phyloP scores from a whole-genome alignment of 2,329 filamentous ascomycete genomes.

The Aspergillus sp. region DNA sequence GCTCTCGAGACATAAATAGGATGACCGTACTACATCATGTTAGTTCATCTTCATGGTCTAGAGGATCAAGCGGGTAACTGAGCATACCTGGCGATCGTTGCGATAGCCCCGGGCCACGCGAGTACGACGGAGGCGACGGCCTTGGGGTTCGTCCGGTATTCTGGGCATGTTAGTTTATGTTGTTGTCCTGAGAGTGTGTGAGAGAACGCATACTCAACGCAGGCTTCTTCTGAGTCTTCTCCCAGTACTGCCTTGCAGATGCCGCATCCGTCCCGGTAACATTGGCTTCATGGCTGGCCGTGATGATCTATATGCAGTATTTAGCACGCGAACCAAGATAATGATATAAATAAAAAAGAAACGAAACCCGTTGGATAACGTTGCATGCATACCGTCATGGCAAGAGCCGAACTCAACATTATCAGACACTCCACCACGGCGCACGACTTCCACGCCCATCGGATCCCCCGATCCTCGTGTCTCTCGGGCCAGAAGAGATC shows the following conservation, averaged over 20 bases:
- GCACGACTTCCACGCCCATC: conserved; percentile 48
- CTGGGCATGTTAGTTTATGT: conserved; percentile 5
- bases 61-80: background rate
- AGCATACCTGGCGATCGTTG: conserved; percentile 34
- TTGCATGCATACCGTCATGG: conserved; percentile 36
- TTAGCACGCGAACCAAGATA: background rate
- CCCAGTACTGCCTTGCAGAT: conserved; percentile 20
- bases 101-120: conserved; percentile 45
- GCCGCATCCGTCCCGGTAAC: conserved; percentile 35
- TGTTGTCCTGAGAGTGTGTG: background rate
- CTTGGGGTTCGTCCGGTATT: conserved; percentile 44
- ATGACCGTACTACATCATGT: conserved; percentile 9
- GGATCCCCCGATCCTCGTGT: conserved; percentile 41
- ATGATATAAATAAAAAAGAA: background rate
- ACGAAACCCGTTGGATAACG: background rate
- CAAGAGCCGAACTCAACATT: conserved; percentile 39
- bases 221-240: conserved; percentile 25
- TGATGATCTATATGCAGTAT: conserved; percentile 30
- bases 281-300: conserved; percentile 39
- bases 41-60: background rate
- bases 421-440: conserved; percentile 43
- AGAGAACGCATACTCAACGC: conserved; percentile 18
- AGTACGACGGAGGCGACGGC: conserved; percentile 47
- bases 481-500: conserved; percentile 55
- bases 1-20: conserved; percentile 27